Evolutionary conservation across 345 rosid genomes (phyloP).

Genomic region (Trapa incisa): DNA sequence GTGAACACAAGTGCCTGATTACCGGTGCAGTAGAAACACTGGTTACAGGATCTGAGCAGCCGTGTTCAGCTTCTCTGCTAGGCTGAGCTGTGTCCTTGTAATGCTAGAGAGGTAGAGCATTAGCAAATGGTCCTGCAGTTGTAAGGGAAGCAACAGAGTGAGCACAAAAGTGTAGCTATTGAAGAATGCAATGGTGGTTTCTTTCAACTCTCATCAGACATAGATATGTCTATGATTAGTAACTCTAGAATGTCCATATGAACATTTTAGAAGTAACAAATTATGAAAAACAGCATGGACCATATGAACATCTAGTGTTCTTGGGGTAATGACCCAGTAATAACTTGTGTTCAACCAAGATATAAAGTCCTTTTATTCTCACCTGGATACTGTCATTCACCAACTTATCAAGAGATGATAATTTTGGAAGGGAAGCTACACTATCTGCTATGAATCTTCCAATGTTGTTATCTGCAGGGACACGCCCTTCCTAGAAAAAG

Average conservation of each 20-base stretch:
- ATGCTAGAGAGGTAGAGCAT: slow-evolving; percentile 80
- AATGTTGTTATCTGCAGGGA: slow-evolving; percentile 51
- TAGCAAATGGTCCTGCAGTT: slow-evolving; percentile 62
- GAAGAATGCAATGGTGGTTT: background rate
- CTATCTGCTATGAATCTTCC: slow-evolving; percentile 66
- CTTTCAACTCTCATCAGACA: background rate
- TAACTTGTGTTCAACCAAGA: background rate
- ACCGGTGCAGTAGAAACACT: background rate
- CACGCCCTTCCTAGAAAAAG: slow-evolving; percentile 51
- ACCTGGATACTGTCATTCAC: slow-evolving; percentile 88
- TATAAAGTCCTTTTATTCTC: slow-evolving; percentile 3
- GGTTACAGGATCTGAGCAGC: slow-evolving; percentile 70
- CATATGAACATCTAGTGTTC: background rate
- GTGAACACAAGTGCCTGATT: too few relatives aligned
- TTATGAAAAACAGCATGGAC: background rate
- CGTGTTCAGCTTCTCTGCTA: slow-evolving; percentile 86
- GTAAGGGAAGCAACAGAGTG: slow-evolving; percentile 1
- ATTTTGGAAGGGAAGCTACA: slow-evolving; percentile 60
- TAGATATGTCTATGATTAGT: too few relatives aligned
- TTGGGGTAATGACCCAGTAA: background rate
- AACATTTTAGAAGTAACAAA: background rate
- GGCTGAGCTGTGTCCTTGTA: slow-evolving; percentile 79
- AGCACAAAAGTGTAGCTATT: background rate
- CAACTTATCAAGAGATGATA: slow-evolving; percentile 72
- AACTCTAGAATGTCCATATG: too few relatives aligned